These are phyloP conservation scores for Chalciporus piperatus DNA, from an alignment of 768 basidiomycete genomes.

Conservation along the genomic window DNA sequence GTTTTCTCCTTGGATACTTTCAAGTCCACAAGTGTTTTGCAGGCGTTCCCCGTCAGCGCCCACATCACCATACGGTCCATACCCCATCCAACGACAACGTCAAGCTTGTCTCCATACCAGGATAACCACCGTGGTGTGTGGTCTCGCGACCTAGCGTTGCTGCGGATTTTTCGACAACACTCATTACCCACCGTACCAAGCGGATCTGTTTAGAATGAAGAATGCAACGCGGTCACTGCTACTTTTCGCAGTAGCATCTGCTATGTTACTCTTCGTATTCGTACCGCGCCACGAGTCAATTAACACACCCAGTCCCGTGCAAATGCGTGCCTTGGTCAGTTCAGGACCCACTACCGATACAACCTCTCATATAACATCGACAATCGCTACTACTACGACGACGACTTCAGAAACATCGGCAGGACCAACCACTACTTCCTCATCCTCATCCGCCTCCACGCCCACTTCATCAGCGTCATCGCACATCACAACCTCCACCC, in stretches of 20 bases:
- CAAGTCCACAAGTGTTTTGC: conserved; percentile 2
- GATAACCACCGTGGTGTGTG: conserved; percentile 9
- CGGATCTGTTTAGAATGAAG: conserved; percentile 22
- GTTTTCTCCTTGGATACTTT: conserved; percentile 8
- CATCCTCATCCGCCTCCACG: conserved; percentile 15
- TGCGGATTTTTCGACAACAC: conserved; percentile 26
- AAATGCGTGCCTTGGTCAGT: conserved; percentile 13
- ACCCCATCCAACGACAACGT: conserved; percentile 1
- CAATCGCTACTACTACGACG: not conserved
- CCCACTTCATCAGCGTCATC: conserved; percentile 5
- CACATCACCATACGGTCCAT: not conserved
- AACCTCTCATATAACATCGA: not conserved
- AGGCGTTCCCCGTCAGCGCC: not conserved
- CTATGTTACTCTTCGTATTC: conserved; percentile 24
- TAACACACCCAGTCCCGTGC: conserved; percentile 8
- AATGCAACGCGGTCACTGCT: conserved; percentile 23
- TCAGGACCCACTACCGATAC: not conserved
- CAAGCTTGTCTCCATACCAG: conserved; percentile 1
- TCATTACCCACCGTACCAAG: conserved; percentile 15
- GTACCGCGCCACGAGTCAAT: conserved; percentile 22
- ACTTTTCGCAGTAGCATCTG: conserved; percentile 26
- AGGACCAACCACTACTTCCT: conserved; percentile 3
- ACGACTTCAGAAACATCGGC: conserved; percentile 1
- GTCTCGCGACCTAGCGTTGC: conserved; percentile 15
- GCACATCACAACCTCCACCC: conserved; percentile 1